Evolutionary conservation across 768 basidiomycete genomes (phyloP).

Genomic region (Asterophora lycoperdoides): DNA sequence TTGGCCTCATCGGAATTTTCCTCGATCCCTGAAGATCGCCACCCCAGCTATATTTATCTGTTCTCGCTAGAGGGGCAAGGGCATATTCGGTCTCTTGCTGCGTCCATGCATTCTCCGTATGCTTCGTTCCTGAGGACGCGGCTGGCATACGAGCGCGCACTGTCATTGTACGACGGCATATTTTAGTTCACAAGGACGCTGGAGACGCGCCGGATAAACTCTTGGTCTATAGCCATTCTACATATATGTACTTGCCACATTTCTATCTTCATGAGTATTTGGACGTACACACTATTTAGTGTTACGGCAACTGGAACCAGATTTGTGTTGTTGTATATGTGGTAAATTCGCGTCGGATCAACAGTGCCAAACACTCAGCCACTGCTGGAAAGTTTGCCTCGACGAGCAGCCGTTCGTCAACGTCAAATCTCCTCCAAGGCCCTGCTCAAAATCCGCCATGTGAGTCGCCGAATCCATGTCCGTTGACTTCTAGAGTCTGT

Average conservation of each 20-base stretch:
- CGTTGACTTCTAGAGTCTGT: slow-evolving; percentile 15
- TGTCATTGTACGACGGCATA: too few species aligned
- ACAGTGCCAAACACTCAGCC: slow-evolving; percentile 15
- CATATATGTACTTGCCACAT: too few species aligned
- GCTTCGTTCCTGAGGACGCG: neutral
- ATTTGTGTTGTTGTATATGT: neutral
- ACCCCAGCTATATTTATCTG: too few species aligned
- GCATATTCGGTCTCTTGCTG: neutral
- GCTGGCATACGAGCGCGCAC: too few species aligned
- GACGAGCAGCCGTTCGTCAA: slow-evolving; percentile 27
- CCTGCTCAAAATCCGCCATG: slow-evolving; percentile 36
- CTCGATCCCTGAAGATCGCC: too few species aligned
- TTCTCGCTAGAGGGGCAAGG: too few species aligned
- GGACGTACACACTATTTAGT: too few species aligned
- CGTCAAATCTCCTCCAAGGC: slow-evolving; percentile 36
- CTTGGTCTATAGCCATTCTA: too few species aligned
- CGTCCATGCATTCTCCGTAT: neutral
- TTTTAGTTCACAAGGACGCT: too few species aligned
- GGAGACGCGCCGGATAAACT: too few species aligned
- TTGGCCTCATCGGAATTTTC: too few species aligned
- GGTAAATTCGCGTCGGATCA: neutral
- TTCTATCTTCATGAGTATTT: too few species aligned
- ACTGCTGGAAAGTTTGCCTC: slow-evolving; percentile 16
- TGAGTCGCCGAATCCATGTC: slow-evolving; percentile 31
- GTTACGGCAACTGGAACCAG: neutral